Conservation (phyloP, 257 asterid species). For the Petrea volubilis region DNA sequence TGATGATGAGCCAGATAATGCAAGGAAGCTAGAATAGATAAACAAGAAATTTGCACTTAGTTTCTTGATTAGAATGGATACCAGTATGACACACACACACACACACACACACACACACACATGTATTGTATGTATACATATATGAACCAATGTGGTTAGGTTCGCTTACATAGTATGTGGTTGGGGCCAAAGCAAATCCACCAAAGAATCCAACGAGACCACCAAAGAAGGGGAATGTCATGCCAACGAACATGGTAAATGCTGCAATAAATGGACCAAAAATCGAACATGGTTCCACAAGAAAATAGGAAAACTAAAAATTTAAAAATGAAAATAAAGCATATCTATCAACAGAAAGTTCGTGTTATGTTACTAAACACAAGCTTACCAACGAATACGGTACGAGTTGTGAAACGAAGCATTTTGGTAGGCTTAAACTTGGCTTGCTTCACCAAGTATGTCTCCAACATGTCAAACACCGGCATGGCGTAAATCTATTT, state of each 20-base stretch:
- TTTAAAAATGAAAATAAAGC: not conserved
- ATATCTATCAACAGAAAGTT: not conserved
- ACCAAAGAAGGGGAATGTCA: slow-evolving; percentile 83
- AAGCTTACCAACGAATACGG: slow-evolving; percentile 53
- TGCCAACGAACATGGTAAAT: slow-evolving; percentile 60
- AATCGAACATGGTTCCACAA: too few species aligned
- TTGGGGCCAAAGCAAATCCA: slow-evolving; percentile 85
- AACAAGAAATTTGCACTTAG: too few species aligned
- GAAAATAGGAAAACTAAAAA: not conserved
- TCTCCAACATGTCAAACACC: slow-evolving; percentile 64
- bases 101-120: too few species aligned
- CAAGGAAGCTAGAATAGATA: slow-evolving; percentile 52
- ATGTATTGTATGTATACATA: too few species aligned
- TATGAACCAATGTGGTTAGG: too few species aligned
- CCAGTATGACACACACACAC: too few species aligned
- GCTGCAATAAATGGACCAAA: too few species aligned
- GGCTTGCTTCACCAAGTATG: slow-evolving; percentile 43
- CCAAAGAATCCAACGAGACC: slow-evolving; percentile 88
- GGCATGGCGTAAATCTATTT: slow-evolving; percentile 70
- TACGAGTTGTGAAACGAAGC: slow-evolving; percentile 56
- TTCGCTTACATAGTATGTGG: slow-evolving; percentile 75
- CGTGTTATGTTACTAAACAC: too few species aligned
- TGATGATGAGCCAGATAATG: slow-evolving; percentile 53
- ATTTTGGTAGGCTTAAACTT: slow-evolving; percentile 42
- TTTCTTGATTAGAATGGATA: too few species aligned